Evolutionary conservation across 176 grass and related monocot species (phyloP), one percentile per base, ranked within the genome.

Genomic region (Oryza coarctata): DNA sequence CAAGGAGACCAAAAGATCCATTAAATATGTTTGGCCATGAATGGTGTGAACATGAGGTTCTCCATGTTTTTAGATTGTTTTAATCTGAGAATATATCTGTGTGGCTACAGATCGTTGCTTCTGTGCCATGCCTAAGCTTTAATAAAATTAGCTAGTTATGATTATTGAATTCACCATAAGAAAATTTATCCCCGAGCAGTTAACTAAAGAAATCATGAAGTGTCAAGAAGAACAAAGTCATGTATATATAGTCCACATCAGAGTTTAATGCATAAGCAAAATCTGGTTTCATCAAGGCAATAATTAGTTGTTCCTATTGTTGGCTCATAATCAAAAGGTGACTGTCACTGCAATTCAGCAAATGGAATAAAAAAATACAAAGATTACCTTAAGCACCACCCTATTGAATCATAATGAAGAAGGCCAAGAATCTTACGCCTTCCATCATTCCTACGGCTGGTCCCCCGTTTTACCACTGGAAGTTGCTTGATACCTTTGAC

Each of bases 401-500:
- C 84, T 85, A 98, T 98, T 79, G 93, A 95, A 77, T 98, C 90
- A 55, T 95, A 98, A 90, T 93, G 89, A 84, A 98, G 96, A 89
- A 98, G 88, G 25, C 90, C 96, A 4, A 98, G 63, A 55, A 95
- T 70, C 69, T 86, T 90, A 14, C 96, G 96, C 52, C 90, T 95
- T 52, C 93, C 83, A 66, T 93, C 91, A 71, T 80, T 95, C 65
- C 84, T 84, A 61, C 84, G 86, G 67, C 78, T 81, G 69, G 87
- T 81, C 65, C 89, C 85, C 74, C 96, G 86, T 88, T 93, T 98
- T 65, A 98, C 93, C 14, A 98, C 96, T 22, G 96, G 96, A 87
- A 98, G 89, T 76, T 98, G 96, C 63, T 95, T 98, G 66, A 98
- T 93, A 64, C 90, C 92, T 90, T 98, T 98, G 30, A 94, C 96